These are phyloP conservation scores for Quercus lobata DNA, from an alignment of 331 rosid species.

Conservation along the genomic window DNA sequence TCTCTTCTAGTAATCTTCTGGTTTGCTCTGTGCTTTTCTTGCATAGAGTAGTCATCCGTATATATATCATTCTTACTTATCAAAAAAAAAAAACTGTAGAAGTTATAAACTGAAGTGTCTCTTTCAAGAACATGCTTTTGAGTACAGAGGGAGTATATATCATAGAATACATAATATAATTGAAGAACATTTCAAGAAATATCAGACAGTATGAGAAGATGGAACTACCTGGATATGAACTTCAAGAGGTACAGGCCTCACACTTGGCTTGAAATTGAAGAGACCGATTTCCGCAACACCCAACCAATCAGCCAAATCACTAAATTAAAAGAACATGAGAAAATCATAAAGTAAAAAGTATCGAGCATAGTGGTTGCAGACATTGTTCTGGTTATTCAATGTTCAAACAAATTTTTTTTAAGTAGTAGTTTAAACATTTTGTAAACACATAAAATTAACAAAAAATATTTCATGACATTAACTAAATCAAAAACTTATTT, in stretches of 20 bases:
- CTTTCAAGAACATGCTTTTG: neutral
- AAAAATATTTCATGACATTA: neutral
- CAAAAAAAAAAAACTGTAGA: too few relatives aligned
- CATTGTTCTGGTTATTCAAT: too few relatives aligned
- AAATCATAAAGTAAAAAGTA: neutral
- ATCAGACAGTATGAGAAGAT: neutral
- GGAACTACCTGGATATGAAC: conserved; percentile 82
- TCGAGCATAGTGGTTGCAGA: neutral
- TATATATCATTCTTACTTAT: too few relatives aligned
- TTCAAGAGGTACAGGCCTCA: conserved; percentile 95
- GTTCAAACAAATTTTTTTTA: neutral
- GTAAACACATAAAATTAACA: neutral
- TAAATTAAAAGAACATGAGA: conserved; percentile 21
- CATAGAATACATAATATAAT: neutral
- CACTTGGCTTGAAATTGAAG: conserved; percentile 98
- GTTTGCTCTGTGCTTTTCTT: too few relatives aligned
- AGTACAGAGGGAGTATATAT: neutral
- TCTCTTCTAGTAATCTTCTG: too few relatives aligned
- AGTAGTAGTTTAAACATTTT: neutral
- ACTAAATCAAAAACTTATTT: too few relatives aligned
- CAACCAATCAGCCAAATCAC: conserved; percentile 97
- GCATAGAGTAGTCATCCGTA: too few relatives aligned
- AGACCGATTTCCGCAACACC: conserved; percentile 92
- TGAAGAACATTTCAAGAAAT: neutral
- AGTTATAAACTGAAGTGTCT: neutral